Evolutionary conservation across 2,329 filamentous ascomycete genomes (phyloP).

Genomic region (Colletotrichum sublineola): DNA sequence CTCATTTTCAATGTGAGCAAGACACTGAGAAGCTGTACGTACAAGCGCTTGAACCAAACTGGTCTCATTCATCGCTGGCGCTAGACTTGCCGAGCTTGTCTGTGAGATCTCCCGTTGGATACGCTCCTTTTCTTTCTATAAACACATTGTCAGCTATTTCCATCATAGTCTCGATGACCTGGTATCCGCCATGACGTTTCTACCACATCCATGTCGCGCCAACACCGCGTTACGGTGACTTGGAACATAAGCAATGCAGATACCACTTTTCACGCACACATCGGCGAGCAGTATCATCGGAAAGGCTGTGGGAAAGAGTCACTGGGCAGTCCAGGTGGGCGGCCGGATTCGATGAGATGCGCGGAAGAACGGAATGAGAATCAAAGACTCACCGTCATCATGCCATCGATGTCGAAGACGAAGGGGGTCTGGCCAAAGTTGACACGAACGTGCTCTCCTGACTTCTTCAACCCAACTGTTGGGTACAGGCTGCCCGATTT

Average conservation of each 20-base stretch:
- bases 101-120: conserved; percentile 72
- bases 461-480: conserved; percentile 74
- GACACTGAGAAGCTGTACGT: conserved; percentile 43
- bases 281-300: not conserved
- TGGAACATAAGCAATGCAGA: not conserved
- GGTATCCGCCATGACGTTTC: not conserved
- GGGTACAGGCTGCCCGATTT: conserved; percentile 69
- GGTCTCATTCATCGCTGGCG: conserved; percentile 77
- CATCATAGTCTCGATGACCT: not conserved
- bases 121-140: conserved; percentile 51
- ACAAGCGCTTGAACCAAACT: conserved; percentile 86
- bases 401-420: conserved; percentile 88
- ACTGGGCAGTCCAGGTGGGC: not conserved
- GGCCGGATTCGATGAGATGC: not conserved
- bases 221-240: not conserved
- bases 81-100: conserved; percentile 71
- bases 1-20: not conserved
- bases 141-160: conserved; percentile 28
- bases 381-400: conserved; percentile 76
- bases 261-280: not conserved
- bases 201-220: not conserved
- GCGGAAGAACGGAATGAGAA: not conserved
- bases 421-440: conserved; percentile 84
- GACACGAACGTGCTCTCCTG: conserved; percentile 70
- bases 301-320: not conserved